phyloP scores from a whole-genome alignment of 208 protist genomes.

The Leishmania gerbilli region DNA sequence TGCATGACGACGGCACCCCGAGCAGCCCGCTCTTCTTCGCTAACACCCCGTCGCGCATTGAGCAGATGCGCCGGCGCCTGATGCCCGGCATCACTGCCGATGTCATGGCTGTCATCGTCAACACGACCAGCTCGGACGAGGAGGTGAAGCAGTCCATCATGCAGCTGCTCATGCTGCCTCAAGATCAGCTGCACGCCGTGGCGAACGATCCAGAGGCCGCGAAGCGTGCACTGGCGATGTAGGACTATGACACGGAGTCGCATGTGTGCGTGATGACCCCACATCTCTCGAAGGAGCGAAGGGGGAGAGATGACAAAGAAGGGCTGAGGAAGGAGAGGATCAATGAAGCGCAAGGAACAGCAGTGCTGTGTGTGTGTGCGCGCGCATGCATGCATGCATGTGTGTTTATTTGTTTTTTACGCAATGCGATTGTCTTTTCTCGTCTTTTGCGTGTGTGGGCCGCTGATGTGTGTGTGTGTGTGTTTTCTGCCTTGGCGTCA shows the following conservation, averaged over 20 bases:
- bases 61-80: constrained; percentile 62
- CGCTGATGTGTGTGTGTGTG: not conserved
- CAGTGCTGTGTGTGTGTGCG: not conserved
- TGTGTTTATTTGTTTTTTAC: not conserved
- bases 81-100: constrained; percentile 46
- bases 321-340: not conserved
- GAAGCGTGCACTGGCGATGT: constrained; percentile 25
- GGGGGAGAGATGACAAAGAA: not conserved
- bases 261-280: not conserved
- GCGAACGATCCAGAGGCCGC: constrained; percentile 39
- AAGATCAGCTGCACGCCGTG: constrained; percentile 45
- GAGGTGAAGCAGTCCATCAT: constrained; percentile 40
- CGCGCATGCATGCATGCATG: not conserved
- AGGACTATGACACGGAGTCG: not conserved
- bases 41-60: constrained; percentile 48
- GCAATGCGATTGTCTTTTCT: not conserved
- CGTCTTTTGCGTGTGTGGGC: not conserved
- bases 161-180: constrained; percentile 39
- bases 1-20: constrained; percentile 53
- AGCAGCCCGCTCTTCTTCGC: constrained; percentile 76
- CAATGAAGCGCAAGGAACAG: not conserved
- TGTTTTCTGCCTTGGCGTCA: not conserved
- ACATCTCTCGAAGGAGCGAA: not conserved
- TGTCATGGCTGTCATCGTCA: constrained; percentile 65
- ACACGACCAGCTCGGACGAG: constrained; percentile 38